These are phyloP conservation scores for Fusarium paranaense DNA, from an alignment of 2,329 filamentous ascomycete genomes.

Conservation along the genomic window DNA sequence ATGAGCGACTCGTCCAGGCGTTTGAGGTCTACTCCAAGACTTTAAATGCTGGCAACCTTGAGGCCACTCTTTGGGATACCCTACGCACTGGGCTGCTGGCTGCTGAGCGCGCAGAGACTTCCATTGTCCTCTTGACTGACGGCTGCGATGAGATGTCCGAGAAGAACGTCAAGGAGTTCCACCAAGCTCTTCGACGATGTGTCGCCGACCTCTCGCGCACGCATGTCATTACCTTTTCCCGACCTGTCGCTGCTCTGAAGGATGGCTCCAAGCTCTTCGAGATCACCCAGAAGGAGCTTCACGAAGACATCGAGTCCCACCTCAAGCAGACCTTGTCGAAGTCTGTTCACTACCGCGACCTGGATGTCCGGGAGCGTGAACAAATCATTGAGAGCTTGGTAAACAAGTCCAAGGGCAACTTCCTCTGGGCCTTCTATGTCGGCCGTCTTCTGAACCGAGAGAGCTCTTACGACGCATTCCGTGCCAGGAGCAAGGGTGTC, in stretches of 20 bases:
- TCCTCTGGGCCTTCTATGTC: slow-evolving; percentile 53
- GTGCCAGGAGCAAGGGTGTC: slow-evolving; percentile 12
- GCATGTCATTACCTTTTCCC: slow-evolving; percentile 52
- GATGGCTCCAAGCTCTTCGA: slow-evolving; percentile 46
- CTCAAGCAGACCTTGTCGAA: slow-evolving; percentile 33
- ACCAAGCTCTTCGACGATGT: slow-evolving; percentile 47
- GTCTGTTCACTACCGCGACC: slow-evolving; percentile 29
- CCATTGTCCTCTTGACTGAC: slow-evolving; percentile 52
- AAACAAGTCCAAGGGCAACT: slow-evolving; percentile 49
- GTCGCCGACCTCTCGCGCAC: slow-evolving; percentile 44
- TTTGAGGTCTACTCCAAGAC: slow-evolving; percentile 43
- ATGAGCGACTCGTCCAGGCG: slow-evolving; percentile 45
- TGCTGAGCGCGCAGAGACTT: slow-evolving; percentile 41
- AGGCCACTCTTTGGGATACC: slow-evolving; percentile 49
- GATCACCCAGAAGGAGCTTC: slow-evolving; percentile 48
- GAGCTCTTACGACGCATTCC: slow-evolving; percentile 18
- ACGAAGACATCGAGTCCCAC: slow-evolving; percentile 49
- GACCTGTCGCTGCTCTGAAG: slow-evolving; percentile 47
- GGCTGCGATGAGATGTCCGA: slow-evolving; percentile 50
- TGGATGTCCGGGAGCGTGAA: slow-evolving; percentile 42
- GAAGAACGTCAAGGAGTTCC: slow-evolving; percentile 42
- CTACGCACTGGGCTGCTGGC: slow-evolving; percentile 49
- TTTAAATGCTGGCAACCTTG: slow-evolving; percentile 41
- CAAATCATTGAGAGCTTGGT: slow-evolving; percentile 47
- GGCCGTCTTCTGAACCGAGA: slow-evolving; percentile 46